A percentile compares a stretch with the other conserved stretches of the same genome.
Conservation (phyloP, 129 eudicot genomes). For the Tanacetum coccineum region DNA sequence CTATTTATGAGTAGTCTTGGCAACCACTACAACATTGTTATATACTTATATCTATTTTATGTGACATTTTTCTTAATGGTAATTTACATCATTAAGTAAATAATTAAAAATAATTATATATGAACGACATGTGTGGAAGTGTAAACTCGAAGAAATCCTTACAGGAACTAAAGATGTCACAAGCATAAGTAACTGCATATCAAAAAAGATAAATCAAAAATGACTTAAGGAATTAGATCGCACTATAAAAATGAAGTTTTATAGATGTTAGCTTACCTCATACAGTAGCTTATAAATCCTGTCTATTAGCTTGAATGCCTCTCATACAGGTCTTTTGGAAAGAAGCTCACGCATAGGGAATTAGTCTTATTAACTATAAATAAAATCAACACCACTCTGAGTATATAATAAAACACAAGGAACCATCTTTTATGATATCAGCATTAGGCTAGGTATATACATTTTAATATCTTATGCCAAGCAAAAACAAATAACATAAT, state of each 20-base stretch:
- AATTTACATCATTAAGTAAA: slow-evolving; percentile 3
- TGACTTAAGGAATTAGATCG: slow-evolving; percentile 20
- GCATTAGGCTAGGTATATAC: not conserved
- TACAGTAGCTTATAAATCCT: slow-evolving; percentile 76
- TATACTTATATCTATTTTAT: too few species aligned
- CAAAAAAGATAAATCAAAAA: not conserved
- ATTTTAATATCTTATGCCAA: not conserved
- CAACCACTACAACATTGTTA: too few species aligned
- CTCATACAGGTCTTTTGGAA: slow-evolving; percentile 64
- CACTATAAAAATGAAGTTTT: not conserved
- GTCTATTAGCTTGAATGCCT: slow-evolving; percentile 88
- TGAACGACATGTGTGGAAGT: not conserved
- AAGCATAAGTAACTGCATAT: too few species aligned
- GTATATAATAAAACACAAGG: not conserved
- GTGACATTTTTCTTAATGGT: not conserved
- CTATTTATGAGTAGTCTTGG: too few species aligned
- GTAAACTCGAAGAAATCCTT: slow-evolving; percentile 32
- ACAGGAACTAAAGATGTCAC: too few species aligned
- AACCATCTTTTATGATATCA: not conserved
- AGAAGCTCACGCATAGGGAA: slow-evolving; percentile 25
- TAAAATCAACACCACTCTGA: slow-evolving; percentile 14
- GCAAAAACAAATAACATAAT: slow-evolving; percentile 10
- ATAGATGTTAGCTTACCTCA: slow-evolving; percentile 46
- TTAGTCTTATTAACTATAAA: slow-evolving; percentile 73
- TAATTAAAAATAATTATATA: not conserved